phyloP scores from a whole-genome alignment of 140 eudicot genomes.

The Cichorium intybus region DNA sequence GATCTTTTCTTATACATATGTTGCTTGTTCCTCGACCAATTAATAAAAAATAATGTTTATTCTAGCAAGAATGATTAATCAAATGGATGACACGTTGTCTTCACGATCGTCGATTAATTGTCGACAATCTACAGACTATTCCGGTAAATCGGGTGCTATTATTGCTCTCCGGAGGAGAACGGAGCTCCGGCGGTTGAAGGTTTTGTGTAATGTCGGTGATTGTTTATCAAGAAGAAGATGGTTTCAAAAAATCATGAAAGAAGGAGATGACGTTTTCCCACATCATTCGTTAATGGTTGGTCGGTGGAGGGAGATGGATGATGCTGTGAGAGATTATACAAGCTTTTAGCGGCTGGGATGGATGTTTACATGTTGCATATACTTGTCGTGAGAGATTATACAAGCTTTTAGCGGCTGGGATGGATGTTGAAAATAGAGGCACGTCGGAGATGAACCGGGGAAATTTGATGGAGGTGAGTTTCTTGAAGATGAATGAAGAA shows the following conservation, averaged over 20 bases:
- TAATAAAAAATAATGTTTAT: too few relatives aligned
- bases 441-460: slow-evolving; percentile 47
- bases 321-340: too few relatives aligned
- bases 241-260: neutral
- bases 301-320: slow-evolving; percentile 89
- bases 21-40: too few relatives aligned
- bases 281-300: slow-evolving; percentile 54
- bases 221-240: neutral
- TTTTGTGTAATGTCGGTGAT: slow-evolving; percentile 1
- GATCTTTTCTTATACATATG: too few relatives aligned
- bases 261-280: slow-evolving; percentile 2
- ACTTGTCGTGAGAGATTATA: slow-evolving; percentile 59
- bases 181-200: too few relatives aligned
- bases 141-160: neutral
- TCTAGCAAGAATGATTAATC: slow-evolving; percentile 19
- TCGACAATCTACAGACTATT: neutral
- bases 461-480: slow-evolving; percentile 50
- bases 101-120: slow-evolving; percentile 59
- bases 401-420: slow-evolving; percentile 32
- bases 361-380: slow-evolving; percentile 68
- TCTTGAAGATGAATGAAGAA: slow-evolving; percentile 65
- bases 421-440: slow-evolving; percentile 8
- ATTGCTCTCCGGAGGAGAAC: slow-evolving; percentile 31
- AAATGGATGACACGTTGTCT: slow-evolving; percentile 11
- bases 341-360: slow-evolving; percentile 36